Conservation (phyloP, 768 basidiomycete genomes). For the Boletus patriciae region DNA sequence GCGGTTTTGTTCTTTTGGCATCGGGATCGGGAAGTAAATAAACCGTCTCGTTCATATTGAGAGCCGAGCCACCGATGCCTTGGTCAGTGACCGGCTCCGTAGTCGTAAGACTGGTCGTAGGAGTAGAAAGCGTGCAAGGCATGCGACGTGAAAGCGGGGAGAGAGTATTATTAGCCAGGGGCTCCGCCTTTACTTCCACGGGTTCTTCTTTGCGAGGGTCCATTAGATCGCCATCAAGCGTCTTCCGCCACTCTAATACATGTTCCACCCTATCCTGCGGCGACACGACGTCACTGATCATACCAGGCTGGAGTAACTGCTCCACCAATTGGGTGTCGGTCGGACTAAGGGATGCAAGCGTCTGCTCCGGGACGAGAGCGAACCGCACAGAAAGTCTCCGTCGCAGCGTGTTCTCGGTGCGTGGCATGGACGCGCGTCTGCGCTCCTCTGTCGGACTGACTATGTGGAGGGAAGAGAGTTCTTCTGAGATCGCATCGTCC, state of each 20-base stretch:
- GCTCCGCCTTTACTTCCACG: constrained; percentile 8
- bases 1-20: constrained; percentile 26
- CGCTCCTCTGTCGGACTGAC: constrained; percentile 24
- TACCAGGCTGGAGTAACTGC: constrained; percentile 46
- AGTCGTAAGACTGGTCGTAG: constrained; percentile 38
- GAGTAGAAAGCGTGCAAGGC: constrained; percentile 57
- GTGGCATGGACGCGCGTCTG: constrained; percentile 7
- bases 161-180: background rate
- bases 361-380: constrained; percentile 38
- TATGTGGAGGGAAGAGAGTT: constrained; percentile 50
- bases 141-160: constrained; percentile 40
- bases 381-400: constrained; percentile 34
- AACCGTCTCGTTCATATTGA: constrained; percentile 29
- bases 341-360: constrained; percentile 51
- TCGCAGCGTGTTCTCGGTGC: constrained; percentile 2
- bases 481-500: constrained; percentile 38
- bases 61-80: constrained; percentile 22
- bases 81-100: constrained; percentile 38
- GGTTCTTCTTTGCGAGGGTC: constrained; percentile 37
- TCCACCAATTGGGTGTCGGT: constrained; percentile 49
- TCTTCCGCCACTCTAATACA: constrained; percentile 29
- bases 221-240: constrained; percentile 35
- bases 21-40: constrained; percentile 22
- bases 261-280: constrained; percentile 32
- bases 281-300: constrained; percentile 26